Percentiles rank a stretch among this genome's conserved stretches.
phyloP scores from a whole-genome alignment of 495 filamentous ascomycete species.

The Xeromyces bisporus region DNA sequence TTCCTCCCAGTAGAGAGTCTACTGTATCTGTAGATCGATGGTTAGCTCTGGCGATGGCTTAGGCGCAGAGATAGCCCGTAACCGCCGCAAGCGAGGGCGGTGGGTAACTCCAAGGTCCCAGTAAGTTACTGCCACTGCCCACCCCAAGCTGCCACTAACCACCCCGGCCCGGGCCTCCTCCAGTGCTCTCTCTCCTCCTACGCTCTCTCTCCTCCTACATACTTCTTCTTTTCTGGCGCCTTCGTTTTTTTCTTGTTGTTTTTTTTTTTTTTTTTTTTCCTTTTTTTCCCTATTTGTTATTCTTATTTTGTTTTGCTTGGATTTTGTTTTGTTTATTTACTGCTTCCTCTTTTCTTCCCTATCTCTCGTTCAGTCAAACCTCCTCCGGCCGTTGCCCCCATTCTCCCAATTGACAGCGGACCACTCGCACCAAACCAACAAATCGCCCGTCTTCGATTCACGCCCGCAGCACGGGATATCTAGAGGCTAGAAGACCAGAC shows the following conservation, averaged over 20 bases:
- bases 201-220: constrained; percentile 3
- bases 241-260: constrained; percentile 1
- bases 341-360: not conserved
- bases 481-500: too few species aligned
- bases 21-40: too few species aligned
- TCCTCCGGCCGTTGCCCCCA: too few species aligned
- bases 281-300: not conserved
- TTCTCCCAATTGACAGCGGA: too few species aligned
- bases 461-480: too few species aligned
- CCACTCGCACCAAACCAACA: too few species aligned
- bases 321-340: not conserved
- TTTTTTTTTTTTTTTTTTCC: not conserved
- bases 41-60: constrained; percentile 8
- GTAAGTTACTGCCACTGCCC: too few species aligned
- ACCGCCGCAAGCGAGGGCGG: constrained; percentile 16
- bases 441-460: too few species aligned
- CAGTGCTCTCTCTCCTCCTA: constrained; percentile 2
- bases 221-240: constrained; percentile 7
- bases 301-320: not conserved
- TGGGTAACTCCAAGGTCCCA: not conserved
- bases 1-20: too few species aligned
- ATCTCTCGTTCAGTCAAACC: too few species aligned
- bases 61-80: too few species aligned
- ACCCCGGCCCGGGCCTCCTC: not conserved
- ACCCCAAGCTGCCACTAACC: too few species aligned